A percentile compares a stretch with the other conserved stretches of the same genome.
Evolutionary conservation across 108 stramenopile species (phyloP).

Genomic region (Aurantiochytrium sp.): DNA sequence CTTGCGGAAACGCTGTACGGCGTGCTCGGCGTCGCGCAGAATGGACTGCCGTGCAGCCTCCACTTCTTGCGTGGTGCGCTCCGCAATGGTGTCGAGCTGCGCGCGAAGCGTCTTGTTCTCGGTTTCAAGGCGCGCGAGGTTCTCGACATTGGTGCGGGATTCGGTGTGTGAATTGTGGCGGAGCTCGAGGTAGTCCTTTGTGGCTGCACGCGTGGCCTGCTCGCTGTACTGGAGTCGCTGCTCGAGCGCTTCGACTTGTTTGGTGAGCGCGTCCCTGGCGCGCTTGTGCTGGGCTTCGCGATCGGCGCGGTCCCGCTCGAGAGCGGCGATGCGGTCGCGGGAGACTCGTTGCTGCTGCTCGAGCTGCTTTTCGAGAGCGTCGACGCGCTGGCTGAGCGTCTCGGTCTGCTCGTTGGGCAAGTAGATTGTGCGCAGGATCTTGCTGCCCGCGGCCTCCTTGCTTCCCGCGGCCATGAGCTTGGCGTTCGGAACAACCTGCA

Average conservation of each 20-base stretch:
- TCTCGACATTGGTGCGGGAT: neutral
- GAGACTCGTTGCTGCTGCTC: neutral
- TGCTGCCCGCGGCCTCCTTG: neutral
- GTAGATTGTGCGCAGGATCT: conserved; percentile 34
- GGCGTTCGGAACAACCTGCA: neutral
- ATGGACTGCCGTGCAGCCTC: neutral
- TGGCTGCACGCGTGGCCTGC: neutral
- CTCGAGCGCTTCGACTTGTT: neutral
- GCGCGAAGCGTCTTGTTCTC: neutral
- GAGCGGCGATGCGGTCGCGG: neutral
- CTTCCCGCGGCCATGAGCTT: neutral
- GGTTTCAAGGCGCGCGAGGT: neutral
- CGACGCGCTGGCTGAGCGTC: neutral
- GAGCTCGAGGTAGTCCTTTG: conserved; percentile 27
- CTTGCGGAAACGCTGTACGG: neutral
- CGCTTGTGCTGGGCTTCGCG: neutral
- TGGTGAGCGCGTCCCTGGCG: neutral
- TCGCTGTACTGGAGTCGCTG: neutral
- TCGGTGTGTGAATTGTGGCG: neutral
- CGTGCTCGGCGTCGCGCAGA: neutral
- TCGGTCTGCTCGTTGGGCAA: conserved; percentile 33
- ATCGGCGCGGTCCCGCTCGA: neutral
- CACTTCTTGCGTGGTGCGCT: neutral
- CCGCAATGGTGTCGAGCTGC: conserved; percentile 3
- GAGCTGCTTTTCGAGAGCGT: conserved; percentile 31